These are phyloP conservation scores for Cairneyella variabilis DNA, from an alignment of 495 filamentous ascomycete species.

Conservation along the genomic window DNA sequence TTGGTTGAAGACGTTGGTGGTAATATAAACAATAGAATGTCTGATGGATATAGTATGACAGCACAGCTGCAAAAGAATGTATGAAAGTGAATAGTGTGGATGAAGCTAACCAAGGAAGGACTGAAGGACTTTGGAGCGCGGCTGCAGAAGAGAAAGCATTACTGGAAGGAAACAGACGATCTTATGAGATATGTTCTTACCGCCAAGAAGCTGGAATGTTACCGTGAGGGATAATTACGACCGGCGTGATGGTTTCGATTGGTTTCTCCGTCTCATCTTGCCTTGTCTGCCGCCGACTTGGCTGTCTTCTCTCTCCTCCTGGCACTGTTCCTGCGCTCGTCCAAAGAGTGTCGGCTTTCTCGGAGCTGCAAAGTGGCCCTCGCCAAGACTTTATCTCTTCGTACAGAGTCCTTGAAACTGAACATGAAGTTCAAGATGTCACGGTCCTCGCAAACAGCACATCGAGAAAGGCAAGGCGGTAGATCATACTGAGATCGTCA, in stretches of 20 bases:
- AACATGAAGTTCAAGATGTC: neutral
- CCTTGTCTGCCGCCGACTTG: neutral
- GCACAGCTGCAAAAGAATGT: slow-evolving; percentile 21
- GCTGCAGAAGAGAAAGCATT: slow-evolving; percentile 15
- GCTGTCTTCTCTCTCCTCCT: neutral
- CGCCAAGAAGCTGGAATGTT: neutral
- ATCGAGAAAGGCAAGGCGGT: neutral
- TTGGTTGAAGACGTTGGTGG: slow-evolving; percentile 1
- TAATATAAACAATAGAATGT: slow-evolving; percentile 16
- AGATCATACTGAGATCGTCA: slow-evolving; percentile 1
- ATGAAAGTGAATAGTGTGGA: slow-evolving; percentile 1
- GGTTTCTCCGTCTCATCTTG: slow-evolving; percentile 19
- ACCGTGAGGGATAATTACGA: neutral
- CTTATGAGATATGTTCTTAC: slow-evolving; percentile 2
- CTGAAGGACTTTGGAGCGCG: slow-evolving; percentile 11
- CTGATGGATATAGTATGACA: slow-evolving; percentile 7
- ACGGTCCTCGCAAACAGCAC: neutral
- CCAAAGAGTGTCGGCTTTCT: no score
- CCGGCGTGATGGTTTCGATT: slow-evolving; percentile 20
- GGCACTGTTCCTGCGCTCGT: neutral
- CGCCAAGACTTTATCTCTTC: neutral
- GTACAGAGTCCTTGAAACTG: slow-evolving; percentile 5
- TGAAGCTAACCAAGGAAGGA: slow-evolving; percentile 3
- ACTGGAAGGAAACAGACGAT: neutral
- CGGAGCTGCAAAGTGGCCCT: no score